Evolutionary conservation across 352 stramenopile species (phyloP), one percentile per base, ranked within the genome.

Genomic region (Phytophthora multivora): DNA sequence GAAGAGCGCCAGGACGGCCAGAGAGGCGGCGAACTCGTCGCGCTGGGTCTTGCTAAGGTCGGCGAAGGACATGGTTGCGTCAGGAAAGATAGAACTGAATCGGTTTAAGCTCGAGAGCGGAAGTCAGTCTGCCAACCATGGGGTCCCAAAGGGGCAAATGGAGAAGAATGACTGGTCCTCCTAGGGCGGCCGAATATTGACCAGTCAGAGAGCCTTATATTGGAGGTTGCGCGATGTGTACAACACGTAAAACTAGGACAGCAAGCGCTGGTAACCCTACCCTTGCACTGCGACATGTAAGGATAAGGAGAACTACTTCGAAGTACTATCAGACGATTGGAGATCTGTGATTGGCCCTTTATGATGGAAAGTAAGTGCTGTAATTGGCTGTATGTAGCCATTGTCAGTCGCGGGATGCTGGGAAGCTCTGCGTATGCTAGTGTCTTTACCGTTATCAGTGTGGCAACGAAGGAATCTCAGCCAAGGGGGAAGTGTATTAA

Each of bases 1-100:
- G 72, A 74, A 80, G 55, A 96, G 74, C 49, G 87, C 84, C 51
- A 96, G 80, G 39, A 95, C 71, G 58, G 87, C 85, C 68, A 96
- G 76, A 62, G 87, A 96, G 46, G 86, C 84, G 68, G 81, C 87
- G 54, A 92, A 79, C 69, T 96, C 87, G 68, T 96, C 80, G 78
- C 90, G 92, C 68, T 94, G 82, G 75, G 66, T 80, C 62, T 79
- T 81, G 75, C 73, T 90, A 48, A 94, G 73, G 61, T 92, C 81
- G 72, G 83, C 83, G 83, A 94, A 91, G 68, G 80, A 86, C 83
- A 92, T 94, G 80, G 71, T 88, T 72, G 73, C 66, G 63, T 66
- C 66, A 77, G 75, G 80, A 73, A 79, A 78, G 75, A 74, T 66
- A 74, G 69, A 86, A 86, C 84, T 93, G 84, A 93, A 88, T 93